Percentiles rank a stretch among this genome's conserved stretches.
These are phyloP conservation scores for Jatropha curcas DNA, from an alignment of 345 rosid species.

Conservation along the genomic window DNA sequence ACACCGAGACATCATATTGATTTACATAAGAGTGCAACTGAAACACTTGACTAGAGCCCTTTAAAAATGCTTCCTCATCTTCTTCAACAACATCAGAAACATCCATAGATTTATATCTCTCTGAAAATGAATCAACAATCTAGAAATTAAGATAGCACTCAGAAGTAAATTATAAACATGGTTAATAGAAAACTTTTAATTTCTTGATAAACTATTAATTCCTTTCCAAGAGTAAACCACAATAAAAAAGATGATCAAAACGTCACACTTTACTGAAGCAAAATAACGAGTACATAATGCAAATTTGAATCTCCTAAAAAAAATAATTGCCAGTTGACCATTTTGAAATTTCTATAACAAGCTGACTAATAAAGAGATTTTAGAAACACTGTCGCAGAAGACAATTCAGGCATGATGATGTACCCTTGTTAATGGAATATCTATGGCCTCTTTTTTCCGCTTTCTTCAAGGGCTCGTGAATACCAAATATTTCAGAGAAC, in stretches of 20 bases:
- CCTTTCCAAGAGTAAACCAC: not conserved
- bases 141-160: not conserved
- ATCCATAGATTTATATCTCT: slow-evolving; percentile 55
- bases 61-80: slow-evolving; percentile 79
- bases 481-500: slow-evolving; percentile 96
- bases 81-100: slow-evolving; percentile 75
- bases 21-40: slow-evolving; percentile 32
- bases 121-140: slow-evolving; percentile 44
- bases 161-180: not conserved
- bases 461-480: slow-evolving; percentile 72
- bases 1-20: slow-evolving; percentile 46
- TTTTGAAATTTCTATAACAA: not conserved
- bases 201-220: not conserved
- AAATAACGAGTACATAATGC: not conserved
- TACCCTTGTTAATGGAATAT: slow-evolving; percentile 64
- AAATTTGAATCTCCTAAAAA: not conserved
- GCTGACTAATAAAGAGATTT: not conserved
- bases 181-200: not conserved
- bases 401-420: slow-evolving; percentile 20
- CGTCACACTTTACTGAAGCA: not conserved
- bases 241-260: not conserved
- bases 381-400: not conserved
- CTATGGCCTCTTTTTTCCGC: slow-evolving; percentile 59
- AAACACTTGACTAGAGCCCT: slow-evolving; percentile 47
- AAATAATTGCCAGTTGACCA: not conserved